Percentiles rank a stretch among this genome's conserved stretches.
Evolutionary conservation across 306 rosid genomes (phyloP).

Genomic region (Myrica gale): DNA sequence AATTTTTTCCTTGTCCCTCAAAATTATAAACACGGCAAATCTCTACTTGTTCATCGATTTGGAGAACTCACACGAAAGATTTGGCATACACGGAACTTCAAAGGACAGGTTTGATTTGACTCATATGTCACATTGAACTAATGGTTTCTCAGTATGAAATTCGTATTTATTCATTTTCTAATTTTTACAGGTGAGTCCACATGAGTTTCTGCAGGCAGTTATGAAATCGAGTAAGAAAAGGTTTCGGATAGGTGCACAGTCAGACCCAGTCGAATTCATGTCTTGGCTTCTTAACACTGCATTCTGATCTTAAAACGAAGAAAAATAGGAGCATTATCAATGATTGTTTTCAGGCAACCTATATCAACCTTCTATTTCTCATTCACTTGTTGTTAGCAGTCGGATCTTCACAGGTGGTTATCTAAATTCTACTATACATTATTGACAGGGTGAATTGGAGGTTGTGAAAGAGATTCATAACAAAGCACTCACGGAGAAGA

Average conservation of each 20-base stretch:
- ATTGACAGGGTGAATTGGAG: constrained; percentile 84
- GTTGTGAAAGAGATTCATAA: constrained; percentile 83
- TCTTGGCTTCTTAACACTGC: constrained; percentile 95
- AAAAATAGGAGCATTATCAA: constrained; percentile 77
- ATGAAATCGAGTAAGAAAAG: constrained; percentile 96
- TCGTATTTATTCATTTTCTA: constrained; percentile 17
- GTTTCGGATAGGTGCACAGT: constrained; percentile 81
- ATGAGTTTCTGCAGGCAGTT: constrained; percentile 94
- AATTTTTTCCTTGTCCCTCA: constrained; percentile 91
- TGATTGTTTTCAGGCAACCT: constrained; percentile 85
- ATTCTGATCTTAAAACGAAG: constrained; percentile 73
- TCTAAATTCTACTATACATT: constrained; percentile 18
- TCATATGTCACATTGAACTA: constrained; percentile 3
- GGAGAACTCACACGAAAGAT: constrained; percentile 97
- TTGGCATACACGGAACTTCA: constrained; percentile 94
- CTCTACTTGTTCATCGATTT: constrained; percentile 90
- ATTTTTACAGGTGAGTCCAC: constrained; percentile 83
- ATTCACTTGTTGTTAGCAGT: constrained; percentile 24
- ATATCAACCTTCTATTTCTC: constrained; percentile 19
- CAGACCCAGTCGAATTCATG: constrained; percentile 96
- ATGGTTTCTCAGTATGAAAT: constrained; percentile 11
- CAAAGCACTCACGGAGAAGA: constrained; percentile 54
- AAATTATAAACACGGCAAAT: constrained; percentile 77
- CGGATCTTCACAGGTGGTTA: constrained; percentile 10
- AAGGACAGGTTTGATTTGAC: constrained; percentile 80